Percentiles rank a stretch among this genome's conserved stretches.
phyloP scores from a whole-genome alignment of 140 eudicot species.

The Eryngium alpinum region DNA sequence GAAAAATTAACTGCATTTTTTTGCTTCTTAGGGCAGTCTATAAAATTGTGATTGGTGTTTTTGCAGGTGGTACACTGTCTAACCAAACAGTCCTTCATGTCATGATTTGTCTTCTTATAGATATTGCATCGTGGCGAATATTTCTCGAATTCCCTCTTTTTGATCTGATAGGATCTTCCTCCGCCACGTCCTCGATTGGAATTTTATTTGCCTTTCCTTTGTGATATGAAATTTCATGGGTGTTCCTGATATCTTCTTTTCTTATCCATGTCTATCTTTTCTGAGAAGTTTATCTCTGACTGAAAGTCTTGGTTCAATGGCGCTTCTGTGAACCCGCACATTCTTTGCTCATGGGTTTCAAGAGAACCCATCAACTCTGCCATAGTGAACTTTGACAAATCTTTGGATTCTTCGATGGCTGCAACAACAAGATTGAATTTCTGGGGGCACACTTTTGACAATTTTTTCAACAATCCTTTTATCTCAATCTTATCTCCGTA shows the following conservation, averaged over 20 bases:
- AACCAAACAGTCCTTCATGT: not conserved
- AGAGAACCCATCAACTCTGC: constrained; percentile 21
- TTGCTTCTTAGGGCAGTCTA: not conserved
- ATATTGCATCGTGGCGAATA: too few species aligned
- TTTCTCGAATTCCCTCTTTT: not conserved
- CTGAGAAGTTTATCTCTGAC: not conserved
- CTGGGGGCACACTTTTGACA: not conserved
- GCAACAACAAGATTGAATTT: constrained; percentile 16
- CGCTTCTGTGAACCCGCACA: not conserved
- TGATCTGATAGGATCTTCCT: not conserved
- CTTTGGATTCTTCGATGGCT: constrained; percentile 20
- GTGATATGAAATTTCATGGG: not conserved
- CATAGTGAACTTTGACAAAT: constrained; percentile 8
- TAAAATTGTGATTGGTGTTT: not conserved
- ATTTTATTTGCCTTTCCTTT: not conserved
- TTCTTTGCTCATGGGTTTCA: constrained; percentile 1
- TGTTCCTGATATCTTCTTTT: not conserved
- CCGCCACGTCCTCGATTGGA: not conserved
- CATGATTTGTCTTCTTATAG: not conserved
- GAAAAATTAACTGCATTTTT: not conserved
- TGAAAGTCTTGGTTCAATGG: constrained; percentile 15
- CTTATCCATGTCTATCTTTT: not conserved
- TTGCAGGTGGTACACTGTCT: constrained; percentile 2
- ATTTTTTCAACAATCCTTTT: not conserved
- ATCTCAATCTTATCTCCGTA: not conserved